Conservation (phyloP, 257 asterid genomes). For the Primulina huaijiensis region DNA sequence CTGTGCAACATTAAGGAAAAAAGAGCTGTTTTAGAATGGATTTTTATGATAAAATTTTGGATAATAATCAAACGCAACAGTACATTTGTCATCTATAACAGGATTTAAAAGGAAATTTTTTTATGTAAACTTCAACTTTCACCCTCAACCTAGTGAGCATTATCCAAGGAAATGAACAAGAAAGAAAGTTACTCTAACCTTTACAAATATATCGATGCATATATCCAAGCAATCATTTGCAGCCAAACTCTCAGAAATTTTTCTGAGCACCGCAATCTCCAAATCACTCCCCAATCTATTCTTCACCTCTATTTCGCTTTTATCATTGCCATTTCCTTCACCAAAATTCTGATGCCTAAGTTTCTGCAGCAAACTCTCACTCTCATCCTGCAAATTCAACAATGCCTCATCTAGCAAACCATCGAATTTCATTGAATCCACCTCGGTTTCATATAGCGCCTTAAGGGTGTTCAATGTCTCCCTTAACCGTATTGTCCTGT, state of each 20-base stretch:
- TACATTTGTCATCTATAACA: background rate
- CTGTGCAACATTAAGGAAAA: constrained; percentile 29
- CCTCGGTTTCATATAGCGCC: constrained; percentile 64
- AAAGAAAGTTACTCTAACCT: constrained; percentile 34
- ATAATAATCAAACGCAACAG: background rate
- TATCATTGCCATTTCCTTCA: constrained; percentile 20
- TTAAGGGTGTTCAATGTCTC: constrained; percentile 68
- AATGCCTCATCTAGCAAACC: constrained; percentile 75
- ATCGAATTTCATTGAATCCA: constrained; percentile 69
- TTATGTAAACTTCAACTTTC: background rate
- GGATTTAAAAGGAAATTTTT: background rate
- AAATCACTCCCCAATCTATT: constrained; percentile 47
- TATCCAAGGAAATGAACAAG: background rate
- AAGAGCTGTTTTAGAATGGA: background rate
- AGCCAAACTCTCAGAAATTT: constrained; percentile 56
- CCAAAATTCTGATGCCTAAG: constrained; percentile 44
- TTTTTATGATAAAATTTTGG: too few species aligned
- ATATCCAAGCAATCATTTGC: constrained; percentile 75
- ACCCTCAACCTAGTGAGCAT: background rate
- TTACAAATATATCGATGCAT: constrained; percentile 71
- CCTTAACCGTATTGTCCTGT: constrained; percentile 48
- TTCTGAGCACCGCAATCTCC: constrained; percentile 55
- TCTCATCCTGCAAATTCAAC: constrained; percentile 81
- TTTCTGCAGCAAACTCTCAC: constrained; percentile 52
- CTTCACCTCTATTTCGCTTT: constrained; percentile 21